Percentiles rank a stretch among this genome's conserved stretches.
phyloP scores from a whole-genome alignment of 192 early-diverging fungal genomes.

The Oehlia diaphana region DNA sequence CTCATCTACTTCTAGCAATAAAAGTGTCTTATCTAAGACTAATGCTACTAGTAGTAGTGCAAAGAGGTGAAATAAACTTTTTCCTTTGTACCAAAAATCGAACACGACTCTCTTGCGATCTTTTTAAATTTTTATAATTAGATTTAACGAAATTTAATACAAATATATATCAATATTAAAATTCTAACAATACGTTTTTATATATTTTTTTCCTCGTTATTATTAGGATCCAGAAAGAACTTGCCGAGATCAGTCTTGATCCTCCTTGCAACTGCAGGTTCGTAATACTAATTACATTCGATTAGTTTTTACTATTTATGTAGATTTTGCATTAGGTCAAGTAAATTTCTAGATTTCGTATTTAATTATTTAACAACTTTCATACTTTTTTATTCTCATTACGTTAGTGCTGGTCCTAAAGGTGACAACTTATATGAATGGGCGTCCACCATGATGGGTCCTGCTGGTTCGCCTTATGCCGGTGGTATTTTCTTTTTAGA shows the following conservation, averaged over 20 bases:
- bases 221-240: constrained; percentile 90
- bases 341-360: neutral
- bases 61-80: constrained; percentile 24
- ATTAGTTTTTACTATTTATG: neutral
- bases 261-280: constrained; percentile 91
- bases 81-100: neutral
- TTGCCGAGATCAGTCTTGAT: constrained; percentile 94
- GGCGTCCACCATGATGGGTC: constrained; percentile 93
- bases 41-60: constrained; percentile 28
- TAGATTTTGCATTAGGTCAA: neutral
- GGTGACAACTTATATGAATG: constrained; percentile 96
- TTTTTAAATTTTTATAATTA: constrained; percentile 4
- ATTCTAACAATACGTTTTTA: neutral
- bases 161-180: neutral
- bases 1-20: constrained; percentile 1
- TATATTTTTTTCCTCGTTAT: constrained; percentile 7
- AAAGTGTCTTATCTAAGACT: neutral
- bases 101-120: neutral
- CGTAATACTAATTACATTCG: neutral
- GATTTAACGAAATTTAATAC: too few relatives aligned
- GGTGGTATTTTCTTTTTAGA: constrained; percentile 93
- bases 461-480: constrained; percentile 84
- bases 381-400: constrained; percentile 10
- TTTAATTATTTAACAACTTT: neutral
- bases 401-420: constrained; percentile 84